phyloP scores from a whole-genome alignment of 1,284 basidiomycete species.

The Heterobasidion irregulare region DNA sequence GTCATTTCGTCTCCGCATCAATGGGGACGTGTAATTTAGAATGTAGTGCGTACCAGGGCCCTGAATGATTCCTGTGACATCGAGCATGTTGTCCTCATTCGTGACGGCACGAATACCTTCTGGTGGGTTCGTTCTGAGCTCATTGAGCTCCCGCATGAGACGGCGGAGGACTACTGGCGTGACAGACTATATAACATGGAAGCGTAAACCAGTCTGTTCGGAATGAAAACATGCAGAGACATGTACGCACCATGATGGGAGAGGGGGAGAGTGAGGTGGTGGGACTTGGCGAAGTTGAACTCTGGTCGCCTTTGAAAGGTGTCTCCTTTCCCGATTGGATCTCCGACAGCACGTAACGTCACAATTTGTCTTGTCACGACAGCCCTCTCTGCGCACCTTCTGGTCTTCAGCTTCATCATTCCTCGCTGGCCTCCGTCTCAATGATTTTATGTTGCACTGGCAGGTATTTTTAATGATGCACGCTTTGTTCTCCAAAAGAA shows the following conservation, averaged over 20 bases:
- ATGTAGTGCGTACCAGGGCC: constrained; percentile 54
- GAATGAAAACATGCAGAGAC: not conserved
- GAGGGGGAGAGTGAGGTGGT: too few species aligned
- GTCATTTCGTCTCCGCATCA: not conserved
- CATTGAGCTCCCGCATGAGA: constrained; percentile 77
- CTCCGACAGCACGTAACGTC: too few species aligned
- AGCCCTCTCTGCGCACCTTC: too few species aligned
- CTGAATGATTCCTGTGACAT: constrained; percentile 73
- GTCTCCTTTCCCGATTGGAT: too few species aligned
- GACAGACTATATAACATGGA: constrained; percentile 24
- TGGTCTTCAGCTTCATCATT: too few species aligned
- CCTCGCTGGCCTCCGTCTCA: too few species aligned
- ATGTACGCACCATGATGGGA: not conserved
- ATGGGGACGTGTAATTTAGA: not conserved
- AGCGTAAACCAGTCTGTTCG: not conserved
- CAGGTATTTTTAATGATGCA: too few species aligned
- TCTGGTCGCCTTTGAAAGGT: too few species aligned
- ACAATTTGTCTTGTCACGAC: too few species aligned
- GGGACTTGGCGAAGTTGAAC: too few species aligned
- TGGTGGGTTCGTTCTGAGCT: constrained; percentile 72
- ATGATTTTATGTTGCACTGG: too few species aligned
- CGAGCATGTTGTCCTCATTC: constrained; percentile 78
- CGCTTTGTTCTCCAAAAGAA: too few species aligned
- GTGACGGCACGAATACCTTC: constrained; percentile 84
- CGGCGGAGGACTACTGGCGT: constrained; percentile 56